Evolutionary conservation across 768 basidiomycete genomes (phyloP), one percentile per base, ranked within the genome.

Genomic region (Pisolithus microcarpus): DNA sequence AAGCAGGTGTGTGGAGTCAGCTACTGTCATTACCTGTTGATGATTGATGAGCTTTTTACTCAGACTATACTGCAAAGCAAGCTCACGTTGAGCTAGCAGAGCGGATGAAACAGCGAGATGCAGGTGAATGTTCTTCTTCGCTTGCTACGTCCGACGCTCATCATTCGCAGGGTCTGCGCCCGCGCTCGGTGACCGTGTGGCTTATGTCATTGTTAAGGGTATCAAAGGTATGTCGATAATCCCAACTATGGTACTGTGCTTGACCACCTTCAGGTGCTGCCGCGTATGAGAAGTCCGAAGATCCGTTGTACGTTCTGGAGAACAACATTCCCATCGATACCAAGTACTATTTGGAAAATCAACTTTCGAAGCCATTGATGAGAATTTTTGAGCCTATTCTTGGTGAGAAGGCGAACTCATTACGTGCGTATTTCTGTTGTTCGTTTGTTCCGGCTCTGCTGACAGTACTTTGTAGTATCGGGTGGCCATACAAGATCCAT

Each of bases 271-370:
- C n/a, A 91, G 90, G 91, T 59, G 95, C 96, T 11, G 92, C 93
- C 15, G 96, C 95, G 15, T 99, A 96, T 58, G 95, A 98, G 65
- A 98, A 98, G 67, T 97, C 95, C 0, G 96, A 99, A 64, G 96
- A 98, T 59, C 96, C 96, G 0, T 76, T 99, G 48, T 98, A 91
- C 61, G 96, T 98, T 15, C 78, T 99, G 19, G 96, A 99, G 67
- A 92, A 99, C 68, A 99, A 92, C 65, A 81, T 99, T 39, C 96
- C 96, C 0, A 94, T 99, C 55, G 96, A 99, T 63, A 98, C 96
- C 5, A 86, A 89, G 62, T 97, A 99, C 67, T 99, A 98, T 64
- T 81, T 99, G 44, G 95, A 99, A 52, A 97, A 98, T 61, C 96
- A 99, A 64, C 80, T 99, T 0, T 91, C 93, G 1, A 98, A 98